Evolutionary conservation across 1,139 yeast species (phyloP).

Genomic region (Torulaspora pretoriensis): DNA sequence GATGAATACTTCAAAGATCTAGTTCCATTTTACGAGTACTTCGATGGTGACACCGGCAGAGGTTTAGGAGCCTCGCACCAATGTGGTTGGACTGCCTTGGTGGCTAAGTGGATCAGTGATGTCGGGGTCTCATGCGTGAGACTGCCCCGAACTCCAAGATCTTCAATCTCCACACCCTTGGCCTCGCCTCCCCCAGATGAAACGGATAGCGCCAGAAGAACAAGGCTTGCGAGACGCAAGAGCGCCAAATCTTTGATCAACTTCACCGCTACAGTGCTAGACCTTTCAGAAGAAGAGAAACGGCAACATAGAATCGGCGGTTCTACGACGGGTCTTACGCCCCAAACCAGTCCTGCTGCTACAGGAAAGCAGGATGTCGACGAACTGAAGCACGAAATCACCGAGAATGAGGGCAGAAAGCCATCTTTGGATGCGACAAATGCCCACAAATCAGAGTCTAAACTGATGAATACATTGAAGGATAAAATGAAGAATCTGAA

Average conservation of each 20-base stretch:
- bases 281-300: slow-evolving; percentile 59
- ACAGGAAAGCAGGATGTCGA: slow-evolving; percentile 16
- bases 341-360: slow-evolving; percentile 24
- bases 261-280: slow-evolving; percentile 62
- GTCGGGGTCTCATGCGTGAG: slow-evolving; percentile 68
- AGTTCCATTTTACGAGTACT: slow-evolving; percentile 81
- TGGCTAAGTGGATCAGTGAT: slow-evolving; percentile 91
- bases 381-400: slow-evolving; percentile 10
- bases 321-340: slow-evolving; percentile 24
- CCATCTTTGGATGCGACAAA: slow-evolving; percentile 16
- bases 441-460: slow-evolving; percentile 22
- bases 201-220: slow-evolving; percentile 16
- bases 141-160: slow-evolving; percentile 45
- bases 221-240: slow-evolving; percentile 54
- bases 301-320: slow-evolving; percentile 29
- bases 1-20: slow-evolving; percentile 76
- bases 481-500: slow-evolving; percentile 20
- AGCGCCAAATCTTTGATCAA: slow-evolving; percentile 68
- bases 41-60: slow-evolving; percentile 93
- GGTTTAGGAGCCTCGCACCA: slow-evolving; percentile 96
- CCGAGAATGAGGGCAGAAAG: slow-evolving; percentile 12
- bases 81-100: slow-evolving; percentile 95
- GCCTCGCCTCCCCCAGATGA: slow-evolving; percentile 17
- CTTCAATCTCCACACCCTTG: slow-evolving; percentile 23
- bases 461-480: slow-evolving; percentile 23